Base-by-base conservation (phyloP, 257 asterid genomes). In the Capsicum chinense region DNA sequence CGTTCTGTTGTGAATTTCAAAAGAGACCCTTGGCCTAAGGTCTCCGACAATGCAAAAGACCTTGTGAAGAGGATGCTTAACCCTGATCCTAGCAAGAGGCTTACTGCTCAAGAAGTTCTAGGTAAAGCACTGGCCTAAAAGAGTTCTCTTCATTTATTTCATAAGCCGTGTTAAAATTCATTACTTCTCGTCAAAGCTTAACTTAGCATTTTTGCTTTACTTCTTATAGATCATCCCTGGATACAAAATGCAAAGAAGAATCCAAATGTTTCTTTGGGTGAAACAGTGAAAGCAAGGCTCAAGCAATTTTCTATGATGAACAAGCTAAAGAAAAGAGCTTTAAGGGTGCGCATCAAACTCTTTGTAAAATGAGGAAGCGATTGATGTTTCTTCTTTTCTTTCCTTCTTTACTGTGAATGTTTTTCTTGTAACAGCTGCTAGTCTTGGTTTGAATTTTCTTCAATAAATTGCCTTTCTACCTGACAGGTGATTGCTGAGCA, bases 11-110 rank as follows among this genome's bases (percentile, higher is more conserved):
- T 90, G 6, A 90, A 90, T 79, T 90, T 90, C 82, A 88, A 83
- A 86, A 87, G 90, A 79, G 92, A 90, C 62, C 92, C 92, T 26
- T 90, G 92, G 92, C 91, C 92, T 12, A 90, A 85, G 87, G 92
- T 90, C 33, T 90, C 92, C 19, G 92, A 88, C 50, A 82, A 86
- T 82, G 92, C 92, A 12, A 90, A 90, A 86, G 92, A 90, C 67
- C 92, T 90, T 59, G 91, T 90, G 56, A 88, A 88, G 80, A 88
- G 83, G 83, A 90, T 90, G 92, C 90, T 90, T 79, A 88, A 86
- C 82, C 92, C 92, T 50, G 92, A 90, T 59, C 92, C 89, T 12
- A 88, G 87, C 81, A 85, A 85, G 88, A 86, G 92, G 52, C 92
- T 90, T 33, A 85, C 92, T 4, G 92, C 91, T 79, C 90, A 88